Evolutionary conservation across 352 stramenopile species (phyloP), one percentile per base, ranked within the genome.

Genomic region (Sclerospora graminicola): DNA sequence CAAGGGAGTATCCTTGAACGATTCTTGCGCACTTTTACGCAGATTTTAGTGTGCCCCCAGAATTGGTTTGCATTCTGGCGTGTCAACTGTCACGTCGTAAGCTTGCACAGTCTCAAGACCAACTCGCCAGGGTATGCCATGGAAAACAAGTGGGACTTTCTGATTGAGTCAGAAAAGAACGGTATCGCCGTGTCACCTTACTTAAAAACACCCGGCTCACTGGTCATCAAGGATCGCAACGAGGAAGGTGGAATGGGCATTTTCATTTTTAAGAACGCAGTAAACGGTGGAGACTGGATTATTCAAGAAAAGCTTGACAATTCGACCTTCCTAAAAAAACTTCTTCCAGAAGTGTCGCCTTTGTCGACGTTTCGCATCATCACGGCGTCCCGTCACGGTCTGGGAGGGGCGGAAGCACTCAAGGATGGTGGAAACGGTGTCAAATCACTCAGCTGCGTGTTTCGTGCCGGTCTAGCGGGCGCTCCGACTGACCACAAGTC

Each of bases 131-230:
- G 84, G 36, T 98, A 98, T 65, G 53, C 80, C 38, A 97, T 97
- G 87, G 94, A 98, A 67, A 97, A 98, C 73, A 99, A 98, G 70
- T 98, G 95, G 94, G 96, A 95, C 42, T 99, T 98, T 58, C 62
- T 99, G 2, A 60, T 95, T 24, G 75, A 97, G 51, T 81, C 87
- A n/a, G 69, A 89, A 26, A 89, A 94, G 51, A 55, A 82, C 28
- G 75, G 69, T 29, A 95, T 99, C 20, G 91, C 94, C 4, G 77
- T 98, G 26, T 95, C 87, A 27, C 95, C 94, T 7, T 97, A 94
- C 67, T 66, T 98, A 28, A 87, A 95, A 47, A 62, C 76, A 10
- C 78, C 81, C 4, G 82, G 76, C 14, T 85, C 75, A 38, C 79
- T 98, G 26, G 94, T 98, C 5, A 77, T 98, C 41, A 99, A 99